Base-by-base conservation (phyloP, 768 basidiomycete genomes). In the Naganishia randhawae region DNA sequence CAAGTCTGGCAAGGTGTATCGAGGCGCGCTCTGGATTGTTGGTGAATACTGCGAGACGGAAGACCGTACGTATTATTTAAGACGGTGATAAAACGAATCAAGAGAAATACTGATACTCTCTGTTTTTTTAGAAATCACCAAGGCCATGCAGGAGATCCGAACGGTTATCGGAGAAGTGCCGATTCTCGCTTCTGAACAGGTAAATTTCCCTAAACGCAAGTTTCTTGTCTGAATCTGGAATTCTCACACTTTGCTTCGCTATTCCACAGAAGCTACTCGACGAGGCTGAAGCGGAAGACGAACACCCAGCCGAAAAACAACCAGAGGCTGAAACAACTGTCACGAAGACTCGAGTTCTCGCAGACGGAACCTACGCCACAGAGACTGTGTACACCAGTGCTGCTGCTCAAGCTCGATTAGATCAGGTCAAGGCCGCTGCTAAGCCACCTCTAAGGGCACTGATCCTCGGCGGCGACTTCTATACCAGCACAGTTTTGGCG, bases 311-410 rank as follows among this genome's bases (percentile, higher is more conserved):
- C 10, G 73, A 75, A 50, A 74, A 76, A 63, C 50, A 73, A 41
- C 57, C 57, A 9, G 74, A 76, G 48, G 70, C 82, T 7, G 83
- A 85, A 11, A 85, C 85, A 54, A 76, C 92, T 86, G 76, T 80
- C 13, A 80, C 81, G 29, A 81, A 76, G 0, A 83, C 82, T 8
- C 87, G 86, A 75, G 90, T 98, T 11, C 82, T 96, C 68, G 92
- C 92, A 22, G 96, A 99, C 74, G 96, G 96, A 10, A 98, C 95
- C 2, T 98, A 99, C 77, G 96, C 94, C 0, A 97, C 95, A 6
- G 96, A 98, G 82, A 91, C 91, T 1, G 91, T 91, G 14, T 97
- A 88, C 81, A 81, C 82, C 14, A 86, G 82, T 82, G 76, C 76
- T 16, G 77, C 78, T 37, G 81, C 85, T 39, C 74, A 78, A 42